These are phyloP conservation scores for Eleusine indica DNA, from an alignment of 176 grass and related monocot genomes.

Conservation along the genomic window DNA sequence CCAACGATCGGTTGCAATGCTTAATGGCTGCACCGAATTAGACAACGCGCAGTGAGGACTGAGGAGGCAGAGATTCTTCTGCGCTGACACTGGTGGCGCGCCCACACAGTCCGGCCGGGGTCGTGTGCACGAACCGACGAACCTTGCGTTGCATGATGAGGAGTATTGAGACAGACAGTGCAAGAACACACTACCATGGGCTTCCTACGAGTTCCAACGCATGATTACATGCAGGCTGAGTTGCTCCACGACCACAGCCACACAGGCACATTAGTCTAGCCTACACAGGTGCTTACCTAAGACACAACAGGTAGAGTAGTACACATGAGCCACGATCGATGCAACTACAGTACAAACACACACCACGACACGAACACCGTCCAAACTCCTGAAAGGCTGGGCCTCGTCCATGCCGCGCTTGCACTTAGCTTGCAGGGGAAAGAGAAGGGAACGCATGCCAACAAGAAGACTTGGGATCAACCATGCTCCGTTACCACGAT, in stretches of 20 bases:
- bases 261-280: neutral
- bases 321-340: neutral
- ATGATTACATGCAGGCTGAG: neutral
- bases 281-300: neutral
- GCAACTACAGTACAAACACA: neutral
- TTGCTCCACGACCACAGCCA: too few species aligned
- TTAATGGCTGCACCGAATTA: neutral
- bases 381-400: neutral
- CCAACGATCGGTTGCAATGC: neutral
- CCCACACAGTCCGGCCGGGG: neutral
- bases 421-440: neutral
- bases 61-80: neutral
- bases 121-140: neutral
- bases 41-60: neutral
- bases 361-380: neutral
- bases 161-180: too few species aligned
- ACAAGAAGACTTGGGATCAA: neutral
- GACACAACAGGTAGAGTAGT: neutral
- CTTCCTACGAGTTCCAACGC: slow-evolving; percentile 6
- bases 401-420: neutral
- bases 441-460: neutral
- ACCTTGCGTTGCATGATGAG: neutral
- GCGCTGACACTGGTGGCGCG: neutral
- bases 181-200: neutral
- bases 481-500: neutral